phyloP scores from a whole-genome alignment of 1,284 basidiomycete species.

The Cutaneotrichosporon sp. region DNA sequence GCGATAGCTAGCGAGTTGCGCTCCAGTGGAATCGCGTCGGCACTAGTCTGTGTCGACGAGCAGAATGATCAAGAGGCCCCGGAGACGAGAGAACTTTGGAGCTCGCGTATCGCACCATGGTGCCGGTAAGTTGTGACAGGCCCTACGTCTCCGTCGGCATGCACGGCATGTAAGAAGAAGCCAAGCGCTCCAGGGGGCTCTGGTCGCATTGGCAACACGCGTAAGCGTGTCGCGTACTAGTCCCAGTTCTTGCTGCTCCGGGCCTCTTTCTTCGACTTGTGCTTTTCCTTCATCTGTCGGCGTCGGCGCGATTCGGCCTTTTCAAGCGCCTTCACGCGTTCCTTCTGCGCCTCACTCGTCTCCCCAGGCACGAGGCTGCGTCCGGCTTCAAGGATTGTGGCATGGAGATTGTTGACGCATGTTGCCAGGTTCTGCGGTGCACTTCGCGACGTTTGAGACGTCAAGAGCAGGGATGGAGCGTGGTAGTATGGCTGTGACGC shows the following conservation, averaged over 20 bases:
- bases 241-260: background rate
- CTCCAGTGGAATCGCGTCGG: too few relatives aligned
- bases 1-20: too few relatives aligned
- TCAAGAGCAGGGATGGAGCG: constrained; percentile 36
- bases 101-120: too few relatives aligned
- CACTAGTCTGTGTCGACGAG: too few relatives aligned
- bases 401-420: constrained; percentile 31
- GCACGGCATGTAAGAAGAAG: too few relatives aligned
- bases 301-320: constrained; percentile 28
- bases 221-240: background rate
- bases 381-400: constrained; percentile 27
- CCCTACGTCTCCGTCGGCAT: too few relatives aligned
- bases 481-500: constrained; percentile 36
- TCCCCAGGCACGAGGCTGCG: constrained; percentile 30
- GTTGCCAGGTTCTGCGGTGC: constrained; percentile 33
- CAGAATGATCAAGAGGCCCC: too few relatives aligned
- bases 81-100: too few relatives aligned
- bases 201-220: too few relatives aligned
- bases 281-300: constrained; percentile 31
- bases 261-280: constrained; percentile 25
- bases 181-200: too few relatives aligned
- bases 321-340: constrained; percentile 26
- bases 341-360: constrained; percentile 34
- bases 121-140: too few relatives aligned
- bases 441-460: constrained; percentile 34